Evolutionary conservation across 2,329 filamentous ascomycete species (phyloP), one percentile per base, ranked within the genome.

Genomic region (Aureobasidium uvarum): DNA sequence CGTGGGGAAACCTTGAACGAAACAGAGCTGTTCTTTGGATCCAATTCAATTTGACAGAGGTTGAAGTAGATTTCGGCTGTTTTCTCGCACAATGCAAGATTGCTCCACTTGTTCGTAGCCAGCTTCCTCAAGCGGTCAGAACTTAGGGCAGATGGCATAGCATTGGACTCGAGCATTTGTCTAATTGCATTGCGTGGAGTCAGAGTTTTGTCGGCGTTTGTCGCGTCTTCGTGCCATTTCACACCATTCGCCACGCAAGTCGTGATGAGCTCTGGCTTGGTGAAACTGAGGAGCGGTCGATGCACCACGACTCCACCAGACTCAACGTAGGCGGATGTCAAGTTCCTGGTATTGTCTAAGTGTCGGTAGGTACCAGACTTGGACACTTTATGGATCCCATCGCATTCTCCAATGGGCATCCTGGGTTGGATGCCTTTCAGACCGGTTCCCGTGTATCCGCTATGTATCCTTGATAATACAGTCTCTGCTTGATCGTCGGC

Each of bases 401-500:
- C 82, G 71, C 91, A 96, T 75, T 96, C 92, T 1, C 94, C 94
- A n/a, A 97, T 92, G 51, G 85, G 84, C 33, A 84, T 81, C 20
- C 84, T 80, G 3, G 80, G 71, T 11, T 81, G 83, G 71, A 96
- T 95, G 3, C 90, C 92, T 18, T 82, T 80, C 36, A 96, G 79
- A 0, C 91, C 92, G n/a, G 83, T 79, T n/a, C 85, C 84, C 2
- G 84, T 79, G 71, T 91, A 89, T 0, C 88, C 87, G 3, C 81
- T 80, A 10, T 88, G 77, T 41, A 98, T 76, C 48, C 95, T 85
- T 87, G 92, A 90, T 56, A 98, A 77, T 4, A 96, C 83, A 0
- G 93, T 97, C 78, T 99, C 95, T 65, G 92, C 89, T 73, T 95
- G 91, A 72, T 99, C 95, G 72, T 97, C 93, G 68, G 84, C 81